phyloP scores from a whole-genome alignment of 1,284 basidiomycete species.

The Pseudozyma sp. region DNA sequence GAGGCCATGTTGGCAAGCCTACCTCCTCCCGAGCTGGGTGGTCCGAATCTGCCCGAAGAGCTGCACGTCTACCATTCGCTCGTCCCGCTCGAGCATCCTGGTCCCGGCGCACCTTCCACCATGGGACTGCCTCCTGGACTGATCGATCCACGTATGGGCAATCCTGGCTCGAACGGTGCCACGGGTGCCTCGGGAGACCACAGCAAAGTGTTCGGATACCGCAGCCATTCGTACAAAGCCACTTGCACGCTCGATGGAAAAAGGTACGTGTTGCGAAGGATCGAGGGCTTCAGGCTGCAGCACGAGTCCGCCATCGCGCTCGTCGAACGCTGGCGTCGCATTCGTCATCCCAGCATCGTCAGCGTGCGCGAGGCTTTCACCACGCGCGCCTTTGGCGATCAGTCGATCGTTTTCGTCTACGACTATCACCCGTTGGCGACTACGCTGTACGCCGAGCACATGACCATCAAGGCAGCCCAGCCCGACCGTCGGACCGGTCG shows the following conservation, averaged over 20 bases:
- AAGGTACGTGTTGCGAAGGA: constrained; percentile 81
- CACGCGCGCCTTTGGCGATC: constrained; percentile 90
- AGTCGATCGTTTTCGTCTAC: constrained; percentile 87
- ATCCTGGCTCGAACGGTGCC: constrained; percentile 48
- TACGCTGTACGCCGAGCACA: constrained; percentile 81
- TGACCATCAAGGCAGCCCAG: constrained; percentile 70
- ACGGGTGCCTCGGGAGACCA: constrained; percentile 62
- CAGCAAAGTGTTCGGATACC: constrained; percentile 72
- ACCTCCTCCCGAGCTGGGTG: constrained; percentile 64
- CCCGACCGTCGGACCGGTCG: constrained; percentile 66
- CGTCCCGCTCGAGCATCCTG: constrained; percentile 77
- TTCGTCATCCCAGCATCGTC: constrained; percentile 89
- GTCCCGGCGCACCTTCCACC: constrained; percentile 36
- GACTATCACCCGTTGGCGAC: constrained; percentile 87
- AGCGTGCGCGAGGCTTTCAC: constrained; percentile 93
- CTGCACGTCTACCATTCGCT: constrained; percentile 91
- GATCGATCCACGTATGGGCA: constrained; percentile 55
- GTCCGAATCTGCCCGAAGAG: constrained; percentile 81
- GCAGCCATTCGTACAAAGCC: constrained; percentile 85
- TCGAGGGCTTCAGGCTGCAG: constrained; percentile 86
- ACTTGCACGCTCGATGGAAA: constrained; percentile 81
- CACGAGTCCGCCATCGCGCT: constrained; percentile 79
- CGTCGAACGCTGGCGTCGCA: constrained; percentile 87
- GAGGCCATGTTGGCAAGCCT: constrained; percentile 76
- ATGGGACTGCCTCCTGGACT: constrained; percentile 47